Evolutionary conservation across 2,329 filamentous ascomycete genomes (phyloP).

Genomic region (Immersiporthe knoxdaviesiana): DNA sequence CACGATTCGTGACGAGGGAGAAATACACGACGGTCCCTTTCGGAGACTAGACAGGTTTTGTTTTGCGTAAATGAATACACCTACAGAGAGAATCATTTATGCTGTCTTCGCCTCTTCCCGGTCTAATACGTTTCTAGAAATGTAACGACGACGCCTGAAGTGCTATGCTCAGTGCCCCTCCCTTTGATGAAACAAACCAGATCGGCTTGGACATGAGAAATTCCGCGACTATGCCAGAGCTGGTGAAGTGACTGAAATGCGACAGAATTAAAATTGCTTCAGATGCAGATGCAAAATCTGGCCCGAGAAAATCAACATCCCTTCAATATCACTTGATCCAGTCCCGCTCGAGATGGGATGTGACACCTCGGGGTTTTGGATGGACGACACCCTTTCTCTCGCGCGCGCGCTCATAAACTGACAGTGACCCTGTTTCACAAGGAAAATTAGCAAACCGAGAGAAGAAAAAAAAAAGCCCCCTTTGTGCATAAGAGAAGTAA

Average conservation of each 20-base stretch:
- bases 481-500: no score
- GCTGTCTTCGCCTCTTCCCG: not conserved
- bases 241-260: not conserved
- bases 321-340: not conserved
- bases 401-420: conserved; percentile 10
- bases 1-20: conserved; percentile 2
- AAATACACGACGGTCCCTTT: not conserved
- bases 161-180: not conserved
- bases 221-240: not conserved
- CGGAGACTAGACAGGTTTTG: not conserved
- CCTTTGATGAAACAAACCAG: no score
- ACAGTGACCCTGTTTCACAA: conserved; percentile 21
- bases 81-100: conserved; percentile 4
- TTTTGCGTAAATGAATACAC: not conserved
- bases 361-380: not conserved
- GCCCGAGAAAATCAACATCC: no score
- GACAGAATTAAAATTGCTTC: not conserved
- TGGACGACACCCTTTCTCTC: not conserved
- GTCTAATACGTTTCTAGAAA: not conserved
- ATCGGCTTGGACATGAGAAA: no score
- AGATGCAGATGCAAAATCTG: not conserved
- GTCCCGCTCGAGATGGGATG: not conserved
- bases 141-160: not conserved
- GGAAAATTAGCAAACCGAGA: not conserved
- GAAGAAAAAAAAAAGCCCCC: no score